Percentiles rank a stretch among this genome's conserved stretches.
Evolutionary conservation across 306 rosid genomes (phyloP).

Genomic region (Sesbania bispinosa): DNA sequence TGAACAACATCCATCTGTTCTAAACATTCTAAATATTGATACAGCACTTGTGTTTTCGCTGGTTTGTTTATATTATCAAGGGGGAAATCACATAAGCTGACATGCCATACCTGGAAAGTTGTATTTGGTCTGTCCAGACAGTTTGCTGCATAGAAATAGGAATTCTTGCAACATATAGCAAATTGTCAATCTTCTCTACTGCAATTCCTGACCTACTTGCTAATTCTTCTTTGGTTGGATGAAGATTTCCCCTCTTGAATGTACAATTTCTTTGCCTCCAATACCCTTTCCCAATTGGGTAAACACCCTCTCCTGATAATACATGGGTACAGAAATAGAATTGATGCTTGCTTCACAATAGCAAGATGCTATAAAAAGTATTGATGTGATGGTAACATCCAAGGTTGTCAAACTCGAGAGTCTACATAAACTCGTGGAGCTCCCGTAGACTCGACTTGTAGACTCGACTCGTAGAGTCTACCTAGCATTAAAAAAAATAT

Average conservation of each 20-base stretch:
- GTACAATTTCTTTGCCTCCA: slow-evolving; percentile 68
- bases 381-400: background rate
- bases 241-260: slow-evolving; percentile 72
- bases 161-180: slow-evolving; percentile 58
- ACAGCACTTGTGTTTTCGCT: background rate
- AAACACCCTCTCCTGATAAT: slow-evolving; percentile 69
- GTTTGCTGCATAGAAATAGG: slow-evolving; percentile 87
- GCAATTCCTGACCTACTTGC: slow-evolving; percentile 69
- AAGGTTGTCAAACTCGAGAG: too few species aligned
- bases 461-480: too few species aligned
- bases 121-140: slow-evolving; percentile 82
- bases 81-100: slow-evolving; percentile 10
- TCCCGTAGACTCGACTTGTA: too few species aligned
- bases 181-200: slow-evolving; percentile 54
- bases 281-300: slow-evolving; percentile 59
- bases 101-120: slow-evolving; percentile 95
- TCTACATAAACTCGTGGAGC: too few species aligned
- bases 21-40: background rate
- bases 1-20: background rate
- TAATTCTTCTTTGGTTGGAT: slow-evolving; percentile 75
- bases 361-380: background rate
- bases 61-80: background rate
- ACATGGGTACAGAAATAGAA: slow-evolving; percentile 3
- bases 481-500: too few species aligned
- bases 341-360: slow-evolving; percentile 13